Evolutionary conservation across 179 eudicot genomes (phyloP).

Genomic region (Beta lomatogona): DNA sequence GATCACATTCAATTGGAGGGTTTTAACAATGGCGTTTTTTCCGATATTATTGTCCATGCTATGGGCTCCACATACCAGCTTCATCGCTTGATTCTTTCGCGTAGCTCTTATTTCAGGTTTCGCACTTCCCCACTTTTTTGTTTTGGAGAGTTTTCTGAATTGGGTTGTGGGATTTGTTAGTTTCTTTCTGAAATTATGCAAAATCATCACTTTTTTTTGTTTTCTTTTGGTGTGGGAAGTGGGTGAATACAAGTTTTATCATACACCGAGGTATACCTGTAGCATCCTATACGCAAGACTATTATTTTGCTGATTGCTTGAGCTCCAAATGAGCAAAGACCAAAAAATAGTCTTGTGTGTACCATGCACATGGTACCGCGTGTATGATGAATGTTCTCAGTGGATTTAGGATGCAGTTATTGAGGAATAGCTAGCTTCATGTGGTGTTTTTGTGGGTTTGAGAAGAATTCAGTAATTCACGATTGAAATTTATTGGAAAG

Average conservation of each 20-base stretch:
- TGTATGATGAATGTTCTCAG: too few relatives aligned
- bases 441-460: background rate
- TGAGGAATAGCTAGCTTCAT: background rate
- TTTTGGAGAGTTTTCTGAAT: background rate
- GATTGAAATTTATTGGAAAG: too few relatives aligned
- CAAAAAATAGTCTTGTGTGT: too few relatives aligned
- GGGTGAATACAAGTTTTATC: background rate
- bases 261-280: background rate
- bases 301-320: too few relatives aligned
- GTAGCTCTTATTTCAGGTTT: conserved; percentile 95
- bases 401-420: background rate
- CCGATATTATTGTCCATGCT: conserved; percentile 83
- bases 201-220: background rate
- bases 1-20: conserved; percentile 89
- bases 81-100: conserved; percentile 90
- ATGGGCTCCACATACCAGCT: conserved; percentile 82
- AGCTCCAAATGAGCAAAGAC: too few relatives aligned
- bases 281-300: too few relatives aligned
- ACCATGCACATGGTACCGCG: too few relatives aligned
- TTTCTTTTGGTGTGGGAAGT: background rate
- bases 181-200: too few relatives aligned
- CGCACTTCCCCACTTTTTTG: background rate
- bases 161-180: background rate
- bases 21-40: conserved; percentile 75
- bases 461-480: background rate